Conservation (phyloP, 345 rosid genomes). For the Stellera chamaejasme region DNA sequence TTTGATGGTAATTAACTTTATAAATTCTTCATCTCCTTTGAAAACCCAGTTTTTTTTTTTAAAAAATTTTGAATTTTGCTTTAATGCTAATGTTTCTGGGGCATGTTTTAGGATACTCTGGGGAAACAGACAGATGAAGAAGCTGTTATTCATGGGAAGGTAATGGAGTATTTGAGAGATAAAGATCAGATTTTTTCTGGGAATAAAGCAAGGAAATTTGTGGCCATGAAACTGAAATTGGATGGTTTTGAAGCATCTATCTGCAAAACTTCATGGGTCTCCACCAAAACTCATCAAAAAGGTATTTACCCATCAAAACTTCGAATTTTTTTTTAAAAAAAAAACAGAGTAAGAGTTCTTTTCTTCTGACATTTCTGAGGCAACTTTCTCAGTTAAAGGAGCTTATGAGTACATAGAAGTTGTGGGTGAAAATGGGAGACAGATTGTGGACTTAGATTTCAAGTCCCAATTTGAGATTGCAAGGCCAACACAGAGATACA, state of each 20-base stretch:
- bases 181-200: not conserved
- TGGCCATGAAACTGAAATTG: slow-evolving; percentile 17
- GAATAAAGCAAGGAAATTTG: slow-evolving; percentile 4
- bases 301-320: slow-evolving; percentile 6
- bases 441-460: slow-evolving; percentile 33
- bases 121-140: slow-evolving; percentile 9
- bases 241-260: slow-evolving; percentile 29
- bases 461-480: slow-evolving; percentile 36
- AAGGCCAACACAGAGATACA: slow-evolving; percentile 31
- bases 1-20: slow-evolving; percentile 1
- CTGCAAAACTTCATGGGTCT: slow-evolving; percentile 22
- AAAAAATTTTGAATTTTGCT: too few relatives aligned
- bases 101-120: slow-evolving; percentile 3
- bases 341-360: not conserved
- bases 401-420: slow-evolving; percentile 35
- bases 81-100: not conserved
- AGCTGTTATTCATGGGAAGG: slow-evolving; percentile 6
- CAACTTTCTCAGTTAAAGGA: slow-evolving; percentile 1
- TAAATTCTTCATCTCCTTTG: not conserved
- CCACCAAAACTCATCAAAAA: slow-evolving; percentile 9
- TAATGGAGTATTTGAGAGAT: slow-evolving; percentile 1
- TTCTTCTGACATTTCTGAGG: not conserved
- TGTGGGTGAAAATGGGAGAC: slow-evolving; percentile 9
- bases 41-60: not conserved
- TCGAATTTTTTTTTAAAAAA: not conserved